A percentile compares a stretch with the other conserved stretches of the same genome.
Conservation (phyloP, 805 yeast genomes). For the Saccharomycopsis capsularis region DNA sequence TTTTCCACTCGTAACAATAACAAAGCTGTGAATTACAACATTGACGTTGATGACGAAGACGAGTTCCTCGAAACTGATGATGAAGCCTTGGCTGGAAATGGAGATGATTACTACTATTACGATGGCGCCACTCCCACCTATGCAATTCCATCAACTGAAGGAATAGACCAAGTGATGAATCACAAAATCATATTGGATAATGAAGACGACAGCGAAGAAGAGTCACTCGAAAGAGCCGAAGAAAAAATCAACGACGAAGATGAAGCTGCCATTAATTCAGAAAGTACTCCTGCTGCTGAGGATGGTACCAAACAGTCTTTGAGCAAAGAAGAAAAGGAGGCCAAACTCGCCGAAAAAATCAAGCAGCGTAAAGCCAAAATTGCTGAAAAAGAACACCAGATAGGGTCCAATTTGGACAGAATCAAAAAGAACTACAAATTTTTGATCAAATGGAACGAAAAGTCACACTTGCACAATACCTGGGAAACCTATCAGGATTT, state of each 20-base stretch:
- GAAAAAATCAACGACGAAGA: conserved; percentile 23
- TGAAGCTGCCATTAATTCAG: not conserved
- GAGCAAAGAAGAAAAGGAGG: conserved; percentile 6
- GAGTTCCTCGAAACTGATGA: conserved; percentile 29
- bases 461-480: conserved; percentile 89
- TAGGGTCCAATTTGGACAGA: conserved; percentile 35
- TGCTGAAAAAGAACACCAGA: conserved; percentile 29
- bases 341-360: conserved; percentile 23
- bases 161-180: conserved; percentile 46
- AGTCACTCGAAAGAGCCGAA: conserved; percentile 21
- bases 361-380: conserved; percentile 23
- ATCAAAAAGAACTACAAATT: conserved; percentile 57
- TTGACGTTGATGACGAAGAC: conserved; percentile 53
- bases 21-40: conserved; percentile 65
- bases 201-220: conserved; percentile 22
- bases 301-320: not conserved
- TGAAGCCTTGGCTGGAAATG: conserved; percentile 20
- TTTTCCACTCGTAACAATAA: conserved; percentile 68
- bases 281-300: not conserved
- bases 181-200: conserved; percentile 37
- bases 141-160: conserved; percentile 9
- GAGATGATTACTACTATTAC: conserved; percentile 25
- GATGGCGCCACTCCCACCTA: conserved; percentile 9
- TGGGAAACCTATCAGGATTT: conserved; percentile 71
- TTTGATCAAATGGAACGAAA: conserved; percentile 77